Evolutionary conservation across 352 stramenopile genomes (phyloP).

Genomic region (Phytophthora melonis): DNA sequence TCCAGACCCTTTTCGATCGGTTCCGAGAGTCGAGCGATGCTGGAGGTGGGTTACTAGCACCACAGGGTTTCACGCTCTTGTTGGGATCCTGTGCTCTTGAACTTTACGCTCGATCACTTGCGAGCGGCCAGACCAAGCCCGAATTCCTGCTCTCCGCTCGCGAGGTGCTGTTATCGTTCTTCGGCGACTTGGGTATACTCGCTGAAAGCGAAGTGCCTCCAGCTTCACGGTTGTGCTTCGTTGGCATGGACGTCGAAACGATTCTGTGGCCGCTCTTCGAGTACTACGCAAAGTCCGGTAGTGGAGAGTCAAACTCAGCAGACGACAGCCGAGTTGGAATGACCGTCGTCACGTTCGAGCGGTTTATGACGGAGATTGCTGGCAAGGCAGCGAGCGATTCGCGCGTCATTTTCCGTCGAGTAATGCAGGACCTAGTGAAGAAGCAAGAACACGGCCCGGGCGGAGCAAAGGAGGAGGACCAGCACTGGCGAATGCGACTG

Average conservation of each 20-base stretch:
- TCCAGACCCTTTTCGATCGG: slow-evolving; percentile 58
- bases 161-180: slow-evolving; percentile 76
- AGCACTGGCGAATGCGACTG: slow-evolving; percentile 52
- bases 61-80: slow-evolving; percentile 61
- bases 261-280: slow-evolving; percentile 86
- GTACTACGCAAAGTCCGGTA: slow-evolving; percentile 62
- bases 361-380: slow-evolving; percentile 78
- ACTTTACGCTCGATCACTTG: slow-evolving; percentile 48
- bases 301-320: slow-evolving; percentile 2
- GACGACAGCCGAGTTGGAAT: slow-evolving; percentile 58
- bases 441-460: slow-evolving; percentile 3
- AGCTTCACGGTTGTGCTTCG: slow-evolving; percentile 57
- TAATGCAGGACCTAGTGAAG: slow-evolving; percentile 45
- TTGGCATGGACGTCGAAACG: slow-evolving; percentile 72
- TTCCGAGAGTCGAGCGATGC: slow-evolving; percentile 36
- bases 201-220: slow-evolving; percentile 54
- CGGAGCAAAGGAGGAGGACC: slow-evolving; percentile 21
- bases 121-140: slow-evolving; percentile 24
- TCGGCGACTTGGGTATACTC: slow-evolving; percentile 66
- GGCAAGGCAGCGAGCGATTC: slow-evolving; percentile 36
- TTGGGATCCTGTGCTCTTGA: slow-evolving; percentile 72
- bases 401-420: slow-evolving; percentile 56
- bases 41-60: slow-evolving; percentile 46
- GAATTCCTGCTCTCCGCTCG: slow-evolving; percentile 60
- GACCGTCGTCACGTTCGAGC: slow-evolving; percentile 55